A percentile compares a stretch with the other conserved stretches of the same genome.
Evolutionary conservation across 371 early-diverging fungal genomes (phyloP).

Genomic region (Rhizopus microsporus): DNA sequence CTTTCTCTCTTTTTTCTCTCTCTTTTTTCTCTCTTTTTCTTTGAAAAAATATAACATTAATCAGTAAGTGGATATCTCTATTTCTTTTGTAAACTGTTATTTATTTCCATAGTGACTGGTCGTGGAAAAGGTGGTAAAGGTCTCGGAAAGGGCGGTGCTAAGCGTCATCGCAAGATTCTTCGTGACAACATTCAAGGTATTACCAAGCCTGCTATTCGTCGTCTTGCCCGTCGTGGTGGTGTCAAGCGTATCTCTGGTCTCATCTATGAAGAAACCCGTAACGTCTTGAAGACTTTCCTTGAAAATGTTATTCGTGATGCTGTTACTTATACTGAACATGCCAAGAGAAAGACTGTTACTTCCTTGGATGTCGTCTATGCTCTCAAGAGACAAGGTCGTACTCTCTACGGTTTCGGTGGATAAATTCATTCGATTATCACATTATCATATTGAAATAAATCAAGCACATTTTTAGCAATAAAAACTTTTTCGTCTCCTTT

Average conservation of each 20-base stretch:
- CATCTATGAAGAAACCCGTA: conserved; percentile 99
- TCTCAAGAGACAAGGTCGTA: conserved; percentile 97
- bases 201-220: conserved; percentile 99
- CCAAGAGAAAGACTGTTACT: conserved; percentile 99
- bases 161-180: conserved; percentile 99
- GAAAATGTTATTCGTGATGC: conserved; percentile 98
- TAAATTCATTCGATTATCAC: conserved; percentile 6
- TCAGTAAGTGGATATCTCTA: neutral
- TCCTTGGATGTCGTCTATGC: conserved; percentile 95
- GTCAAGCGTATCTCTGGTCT: conserved; percentile 99
- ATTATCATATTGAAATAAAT: neutral
- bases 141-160: conserved; percentile 95
- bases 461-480: neutral
- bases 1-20: conserved; percentile 9
- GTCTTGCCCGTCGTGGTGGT: conserved; percentile 99
- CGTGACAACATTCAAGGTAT: conserved; percentile 99
- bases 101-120: conserved; percentile 63
- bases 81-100: neutral
- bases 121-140: conserved; percentile 98
- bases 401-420: conserved; percentile 65
- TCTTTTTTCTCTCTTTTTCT: conserved; percentile 4
- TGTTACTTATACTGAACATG: conserved; percentile 99
- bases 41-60: conserved; percentile 13
- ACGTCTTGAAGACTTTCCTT: conserved; percentile 96
- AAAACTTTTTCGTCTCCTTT: no score